Percentiles rank a stretch among this genome's conserved stretches.
Conservation (phyloP, 1,284 basidiomycete genomes). For the Pseudozyma sp. region DNA sequence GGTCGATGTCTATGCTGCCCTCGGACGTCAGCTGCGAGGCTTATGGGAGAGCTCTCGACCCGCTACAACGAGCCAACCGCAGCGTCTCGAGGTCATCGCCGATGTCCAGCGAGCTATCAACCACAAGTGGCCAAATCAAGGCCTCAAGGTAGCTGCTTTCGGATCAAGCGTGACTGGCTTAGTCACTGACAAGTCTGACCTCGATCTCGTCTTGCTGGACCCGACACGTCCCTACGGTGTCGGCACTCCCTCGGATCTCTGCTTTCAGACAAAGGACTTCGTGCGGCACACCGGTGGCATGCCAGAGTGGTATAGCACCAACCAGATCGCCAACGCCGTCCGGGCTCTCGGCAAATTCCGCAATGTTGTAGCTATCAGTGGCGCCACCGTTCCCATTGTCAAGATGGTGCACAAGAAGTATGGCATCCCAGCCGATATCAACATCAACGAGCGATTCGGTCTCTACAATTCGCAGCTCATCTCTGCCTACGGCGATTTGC, state of each 20-base stretch:
- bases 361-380: slow-evolving; percentile 36
- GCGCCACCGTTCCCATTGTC: slow-evolving; percentile 59
- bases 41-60: slow-evolving; percentile 47
- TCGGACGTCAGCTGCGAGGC: slow-evolving; percentile 43
- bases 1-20: slow-evolving; percentile 18
- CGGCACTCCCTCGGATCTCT: slow-evolving; percentile 39
- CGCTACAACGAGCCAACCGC: slow-evolving; percentile 1
- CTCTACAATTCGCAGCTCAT: slow-evolving; percentile 57
- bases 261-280: neutral
- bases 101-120: slow-evolving; percentile 48
- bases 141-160: slow-evolving; percentile 52
- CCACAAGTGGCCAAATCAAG: slow-evolving; percentile 39
- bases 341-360: slow-evolving; percentile 22
- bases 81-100: slow-evolving; percentile 33
- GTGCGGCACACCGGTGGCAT: slow-evolving; percentile 25
- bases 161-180: slow-evolving; percentile 61
- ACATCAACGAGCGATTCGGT: slow-evolving; percentile 64
- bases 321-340: slow-evolving; percentile 32
- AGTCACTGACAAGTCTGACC: slow-evolving; percentile 46
- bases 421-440: slow-evolving; percentile 53
- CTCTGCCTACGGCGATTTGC: slow-evolving; percentile 51
- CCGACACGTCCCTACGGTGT: slow-evolving; percentile 48
- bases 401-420: slow-evolving; percentile 49
- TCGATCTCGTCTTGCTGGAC: slow-evolving; percentile 61
- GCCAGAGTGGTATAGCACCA: slow-evolving; percentile 50